A percentile compares a stretch with the other conserved stretches of the same genome.
These are phyloP conservation scores for Perilla frutescens DNA, from an alignment of 257 asterid species.

Conservation along the genomic window DNA sequence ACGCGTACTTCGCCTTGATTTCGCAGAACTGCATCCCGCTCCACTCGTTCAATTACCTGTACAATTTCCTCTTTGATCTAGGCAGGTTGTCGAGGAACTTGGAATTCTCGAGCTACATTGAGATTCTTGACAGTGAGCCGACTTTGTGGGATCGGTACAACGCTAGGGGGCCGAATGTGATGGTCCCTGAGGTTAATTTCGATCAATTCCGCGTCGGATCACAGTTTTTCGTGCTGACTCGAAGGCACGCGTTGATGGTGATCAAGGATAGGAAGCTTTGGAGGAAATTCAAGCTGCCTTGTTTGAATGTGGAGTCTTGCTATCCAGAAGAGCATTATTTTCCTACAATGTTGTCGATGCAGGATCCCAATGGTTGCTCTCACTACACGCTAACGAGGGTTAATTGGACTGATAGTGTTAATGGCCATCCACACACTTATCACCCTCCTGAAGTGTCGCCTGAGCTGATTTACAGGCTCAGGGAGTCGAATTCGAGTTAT, in stretches of 20 bases:
- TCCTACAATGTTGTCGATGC: constrained; percentile 83
- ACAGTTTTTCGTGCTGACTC: constrained; percentile 74
- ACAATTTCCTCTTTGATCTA: constrained; percentile 64
- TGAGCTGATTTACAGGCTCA: constrained; percentile 63
- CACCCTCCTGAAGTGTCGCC: constrained; percentile 64
- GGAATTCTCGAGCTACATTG: constrained; percentile 54
- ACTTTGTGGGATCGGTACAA: constrained; percentile 62
- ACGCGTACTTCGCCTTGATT: constrained; percentile 50
- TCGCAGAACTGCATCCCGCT: constrained; percentile 59
- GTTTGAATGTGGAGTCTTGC: constrained; percentile 79
- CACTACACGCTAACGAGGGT: constrained; percentile 75
- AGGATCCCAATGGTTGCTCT: constrained; percentile 68
- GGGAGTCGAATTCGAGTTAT: constrained; percentile 71
- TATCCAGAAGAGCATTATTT: constrained; percentile 95
- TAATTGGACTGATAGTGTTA: constrained; percentile 79
- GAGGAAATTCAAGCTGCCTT: constrained; percentile 80
- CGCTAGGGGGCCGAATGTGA: constrained; percentile 75
- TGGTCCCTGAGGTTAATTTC: constrained; percentile 78
- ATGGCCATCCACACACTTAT: constrained; percentile 93
- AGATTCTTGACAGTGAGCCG: constrained; percentile 49
- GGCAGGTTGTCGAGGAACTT: constrained; percentile 55
- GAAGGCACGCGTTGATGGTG: constrained; percentile 74
- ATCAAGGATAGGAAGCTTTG: constrained; percentile 81
- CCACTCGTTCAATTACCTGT: constrained; percentile 51
- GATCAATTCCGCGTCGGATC: constrained; percentile 79